Conservation (phyloP, 116 monocot species). For the Papilionanthe hybrid region DNA sequence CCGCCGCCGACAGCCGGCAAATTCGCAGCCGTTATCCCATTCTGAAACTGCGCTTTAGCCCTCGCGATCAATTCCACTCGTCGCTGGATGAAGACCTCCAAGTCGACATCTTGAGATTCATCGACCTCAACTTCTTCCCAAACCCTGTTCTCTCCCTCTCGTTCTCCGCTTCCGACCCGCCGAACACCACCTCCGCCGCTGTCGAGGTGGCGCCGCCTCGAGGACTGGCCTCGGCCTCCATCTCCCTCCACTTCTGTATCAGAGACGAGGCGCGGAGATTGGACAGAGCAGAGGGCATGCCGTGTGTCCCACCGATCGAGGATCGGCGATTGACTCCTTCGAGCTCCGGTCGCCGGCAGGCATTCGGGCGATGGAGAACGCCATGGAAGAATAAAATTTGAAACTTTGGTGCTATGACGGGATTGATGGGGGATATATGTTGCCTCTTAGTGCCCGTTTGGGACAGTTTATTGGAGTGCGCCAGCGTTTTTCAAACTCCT, state of each 20-base stretch:
- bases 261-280: conserved; percentile 60
- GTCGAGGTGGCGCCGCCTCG: background rate
- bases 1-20: background rate
- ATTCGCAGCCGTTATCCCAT: background rate
- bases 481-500: no score
- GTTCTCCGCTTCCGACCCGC: conserved; percentile 14
- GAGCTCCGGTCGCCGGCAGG: background rate
- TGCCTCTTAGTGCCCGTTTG: background rate
- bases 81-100: background rate
- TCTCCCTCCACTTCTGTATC: conserved; percentile 81
- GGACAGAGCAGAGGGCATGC: conserved; percentile 42
- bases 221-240: conserved; percentile 43
- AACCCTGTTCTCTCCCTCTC: conserved; percentile 18
- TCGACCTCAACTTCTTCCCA: conserved; percentile 20
- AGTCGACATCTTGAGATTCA: conserved; percentile 4
- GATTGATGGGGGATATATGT: background rate
- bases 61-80: background rate
- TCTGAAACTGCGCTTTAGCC: background rate
- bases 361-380: conserved; percentile 12
- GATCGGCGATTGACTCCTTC: conserved; percentile 22
- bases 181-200: conserved; percentile 10
- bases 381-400: conserved; percentile 4
- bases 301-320: conserved; percentile 55
- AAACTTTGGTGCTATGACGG: background rate
- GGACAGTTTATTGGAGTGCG: no score